phyloP scores from a whole-genome alignment of 352 stramenopile species.

The Hyaloperonospora brassicae region DNA sequence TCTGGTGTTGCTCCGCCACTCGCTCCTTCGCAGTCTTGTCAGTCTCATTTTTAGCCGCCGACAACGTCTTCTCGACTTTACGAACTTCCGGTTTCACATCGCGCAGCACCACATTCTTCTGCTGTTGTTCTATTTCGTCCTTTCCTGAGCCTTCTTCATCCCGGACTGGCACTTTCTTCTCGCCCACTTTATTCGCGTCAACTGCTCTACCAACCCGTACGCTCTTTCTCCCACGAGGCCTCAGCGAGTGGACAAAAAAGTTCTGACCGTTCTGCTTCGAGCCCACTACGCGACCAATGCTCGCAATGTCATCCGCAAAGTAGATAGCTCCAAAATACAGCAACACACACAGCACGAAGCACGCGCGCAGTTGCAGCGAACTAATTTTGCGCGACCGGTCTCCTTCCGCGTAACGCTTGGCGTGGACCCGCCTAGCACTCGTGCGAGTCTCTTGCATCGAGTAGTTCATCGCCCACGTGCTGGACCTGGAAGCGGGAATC shows the following conservation, averaged over 20 bases:
- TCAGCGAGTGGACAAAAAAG: slow-evolving; percentile 32
- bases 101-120: too few species aligned
- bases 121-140: background rate
- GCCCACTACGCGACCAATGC: slow-evolving; percentile 23
- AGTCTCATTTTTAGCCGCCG: too few species aligned
- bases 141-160: slow-evolving; percentile 1
- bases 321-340: slow-evolving; percentile 44
- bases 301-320: slow-evolving; percentile 45
- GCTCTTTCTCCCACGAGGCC: slow-evolving; percentile 10
- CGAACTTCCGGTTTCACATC: too few species aligned
- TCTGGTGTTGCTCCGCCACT: too few species aligned
- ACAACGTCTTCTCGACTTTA: too few species aligned
- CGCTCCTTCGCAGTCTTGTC: too few species aligned
- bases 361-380: slow-evolving; percentile 39
- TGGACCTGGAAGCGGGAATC: slow-evolving; percentile 18
- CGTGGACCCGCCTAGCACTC: slow-evolving; percentile 11
- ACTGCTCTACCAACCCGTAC: slow-evolving; percentile 21
- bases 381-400: slow-evolving; percentile 32
- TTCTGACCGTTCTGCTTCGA: slow-evolving; percentile 23
- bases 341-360: slow-evolving; percentile 44
- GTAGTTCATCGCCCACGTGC: slow-evolving; percentile 6
- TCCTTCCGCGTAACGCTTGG: slow-evolving; percentile 15
- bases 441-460: slow-evolving; percentile 17
- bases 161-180: background rate
- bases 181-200: slow-evolving; percentile 17